phyloP scores from a whole-genome alignment of 1,139 yeast species.

The Pneumocystis carinii region DNA sequence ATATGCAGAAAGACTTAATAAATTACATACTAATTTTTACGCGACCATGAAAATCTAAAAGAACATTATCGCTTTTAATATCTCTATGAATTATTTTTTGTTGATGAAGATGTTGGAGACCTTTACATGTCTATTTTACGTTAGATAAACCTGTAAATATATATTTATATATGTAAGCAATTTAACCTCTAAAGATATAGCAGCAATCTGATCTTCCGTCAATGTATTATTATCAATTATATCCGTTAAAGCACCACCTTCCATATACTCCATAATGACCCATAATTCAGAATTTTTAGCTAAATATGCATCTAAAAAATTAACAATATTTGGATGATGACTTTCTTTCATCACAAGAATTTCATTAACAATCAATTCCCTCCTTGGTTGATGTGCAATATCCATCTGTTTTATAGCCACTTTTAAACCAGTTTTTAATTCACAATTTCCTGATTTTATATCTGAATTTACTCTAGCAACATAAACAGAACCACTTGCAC shows the following conservation, averaged over 20 bases:
- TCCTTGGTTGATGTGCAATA: constrained; percentile 82
- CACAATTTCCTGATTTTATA: constrained; percentile 25
- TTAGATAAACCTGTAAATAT: background rate
- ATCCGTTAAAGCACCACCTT: constrained; percentile 78
- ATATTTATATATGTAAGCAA: background rate
- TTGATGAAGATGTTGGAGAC: constrained; percentile 77
- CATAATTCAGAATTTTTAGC: constrained; percentile 48
- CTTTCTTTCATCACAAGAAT: constrained; percentile 88
- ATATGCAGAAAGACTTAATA: background rate
- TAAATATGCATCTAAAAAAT: constrained; percentile 73
- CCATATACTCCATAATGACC: constrained; percentile 96
- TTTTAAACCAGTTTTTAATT: constrained; percentile 14
- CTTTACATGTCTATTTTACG: constrained; percentile 50
- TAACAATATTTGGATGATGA: constrained; percentile 80
- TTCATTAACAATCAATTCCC: constrained; percentile 85
- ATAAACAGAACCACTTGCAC: constrained; percentile 93
- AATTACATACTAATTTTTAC: constrained; percentile 49
- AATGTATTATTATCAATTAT: constrained; percentile 64
- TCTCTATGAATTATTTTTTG: constrained; percentile 92
- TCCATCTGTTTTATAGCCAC: constrained; percentile 94
- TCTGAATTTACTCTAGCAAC: constrained; percentile 40
- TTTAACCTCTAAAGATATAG: constrained; percentile 57
- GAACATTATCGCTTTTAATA: constrained; percentile 85
- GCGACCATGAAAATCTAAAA: constrained; percentile 70
- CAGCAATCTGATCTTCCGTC: constrained; percentile 84